These are phyloP conservation scores for Fomitopsis betulina DNA, from an alignment of 1,284 basidiomycete genomes.

Conservation along the genomic window DNA sequence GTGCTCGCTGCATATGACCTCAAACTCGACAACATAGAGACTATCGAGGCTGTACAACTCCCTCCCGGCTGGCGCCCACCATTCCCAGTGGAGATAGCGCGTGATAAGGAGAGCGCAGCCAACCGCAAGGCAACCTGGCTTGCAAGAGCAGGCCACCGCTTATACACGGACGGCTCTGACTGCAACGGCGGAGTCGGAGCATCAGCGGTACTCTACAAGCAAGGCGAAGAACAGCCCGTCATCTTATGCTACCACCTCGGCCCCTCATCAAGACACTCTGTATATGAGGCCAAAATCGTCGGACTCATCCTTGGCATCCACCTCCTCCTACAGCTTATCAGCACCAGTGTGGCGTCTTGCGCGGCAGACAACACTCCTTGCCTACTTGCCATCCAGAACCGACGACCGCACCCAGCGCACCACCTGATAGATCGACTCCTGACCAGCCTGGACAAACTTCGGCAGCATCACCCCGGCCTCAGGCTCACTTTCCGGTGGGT, in stretches of 20 bases:
- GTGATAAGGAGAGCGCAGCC: too few relatives aligned
- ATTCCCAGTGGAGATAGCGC: too few relatives aligned
- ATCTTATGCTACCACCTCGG: slow-evolving; percentile 21
- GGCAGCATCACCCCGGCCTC: slow-evolving; percentile 4
- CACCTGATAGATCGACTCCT: slow-evolving; percentile 11
- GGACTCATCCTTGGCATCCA: slow-evolving; percentile 15
- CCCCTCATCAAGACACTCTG: slow-evolving; percentile 18
- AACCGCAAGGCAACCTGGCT: not conserved
- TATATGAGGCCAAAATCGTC: slow-evolving; percentile 27
- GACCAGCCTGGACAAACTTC: not conserved
- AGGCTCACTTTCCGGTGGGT: slow-evolving; percentile 5
- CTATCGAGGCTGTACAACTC: slow-evolving; percentile 10
- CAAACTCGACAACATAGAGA: slow-evolving; percentile 8
- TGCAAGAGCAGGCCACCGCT: not conserved
- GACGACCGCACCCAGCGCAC: slow-evolving; percentile 1
- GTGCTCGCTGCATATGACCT: slow-evolving; percentile 15
- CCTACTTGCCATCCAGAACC: slow-evolving; percentile 4
- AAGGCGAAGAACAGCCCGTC: not conserved
- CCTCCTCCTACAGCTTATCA: not conserved
- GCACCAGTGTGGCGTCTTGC: not conserved
- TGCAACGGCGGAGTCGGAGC: too few relatives aligned
- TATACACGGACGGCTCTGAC: slow-evolving; percentile 12
- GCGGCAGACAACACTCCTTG: slow-evolving; percentile 11
- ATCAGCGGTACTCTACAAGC: slow-evolving; percentile 5
- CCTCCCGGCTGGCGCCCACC: too few relatives aligned